Evolutionary conservation across 140 eudicot species (phyloP).

Genomic region (Oenanthe javanica): DNA sequence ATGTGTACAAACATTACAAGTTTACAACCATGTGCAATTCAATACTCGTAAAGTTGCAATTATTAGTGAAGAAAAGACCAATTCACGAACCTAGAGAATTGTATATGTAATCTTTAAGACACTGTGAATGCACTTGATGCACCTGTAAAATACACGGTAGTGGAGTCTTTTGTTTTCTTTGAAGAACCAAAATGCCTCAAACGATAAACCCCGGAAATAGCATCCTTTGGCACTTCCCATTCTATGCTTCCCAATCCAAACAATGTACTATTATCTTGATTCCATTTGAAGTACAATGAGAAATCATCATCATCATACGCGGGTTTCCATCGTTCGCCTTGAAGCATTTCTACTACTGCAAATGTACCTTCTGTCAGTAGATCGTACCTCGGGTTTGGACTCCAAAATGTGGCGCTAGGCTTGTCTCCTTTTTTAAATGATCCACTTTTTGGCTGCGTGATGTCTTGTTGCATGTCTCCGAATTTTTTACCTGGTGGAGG

Average conservation of each 20-base stretch:
- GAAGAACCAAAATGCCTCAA: conserved; percentile 61
- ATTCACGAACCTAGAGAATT: background rate
- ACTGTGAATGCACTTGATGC: conserved; percentile 68
- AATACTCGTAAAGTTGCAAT: no score
- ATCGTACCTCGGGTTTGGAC: conserved; percentile 60
- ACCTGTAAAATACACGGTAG: conserved; percentile 43
- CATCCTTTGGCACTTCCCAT: conserved; percentile 59
- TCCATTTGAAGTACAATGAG: conserved; percentile 51
- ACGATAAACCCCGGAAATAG: conserved; percentile 47
- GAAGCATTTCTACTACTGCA: conserved; percentile 63
- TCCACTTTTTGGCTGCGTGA: conserved; percentile 31
- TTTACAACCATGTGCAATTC: no score
- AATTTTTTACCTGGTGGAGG: conserved; percentile 56
- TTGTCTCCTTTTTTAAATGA: conserved; percentile 35
- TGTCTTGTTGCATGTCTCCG: conserved; percentile 55
- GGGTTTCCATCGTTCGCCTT: conserved; percentile 41
- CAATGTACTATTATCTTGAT: conserved; percentile 13
- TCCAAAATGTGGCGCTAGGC: conserved; percentile 49
- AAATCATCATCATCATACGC: conserved; percentile 65
- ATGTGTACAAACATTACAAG: no score
- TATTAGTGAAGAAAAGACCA: background rate
- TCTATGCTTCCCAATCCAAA: conserved; percentile 51
- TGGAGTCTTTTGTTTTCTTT: conserved; percentile 30
- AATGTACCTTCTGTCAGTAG: conserved; percentile 62
- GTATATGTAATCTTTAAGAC: conserved; percentile 17